These are phyloP conservation scores for Epichloe bromicola DNA, from an alignment of 2,329 filamentous ascomycete species.

Conservation along the genomic window DNA sequence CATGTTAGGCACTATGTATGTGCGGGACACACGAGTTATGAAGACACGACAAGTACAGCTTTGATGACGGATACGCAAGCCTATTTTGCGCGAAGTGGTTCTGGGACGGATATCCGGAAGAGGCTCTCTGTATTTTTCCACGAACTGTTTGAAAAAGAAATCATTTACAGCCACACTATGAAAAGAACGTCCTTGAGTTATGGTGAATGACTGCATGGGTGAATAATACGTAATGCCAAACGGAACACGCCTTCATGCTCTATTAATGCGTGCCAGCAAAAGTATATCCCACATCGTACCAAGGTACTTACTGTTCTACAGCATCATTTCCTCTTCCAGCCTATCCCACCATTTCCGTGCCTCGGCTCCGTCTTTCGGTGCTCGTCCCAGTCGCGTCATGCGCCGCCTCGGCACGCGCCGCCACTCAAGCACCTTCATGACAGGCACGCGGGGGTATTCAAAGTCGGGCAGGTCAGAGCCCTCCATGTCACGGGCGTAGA, in stretches of 20 bases:
- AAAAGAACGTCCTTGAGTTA: no score
- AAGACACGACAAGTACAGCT: neutral
- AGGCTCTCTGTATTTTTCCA: neutral
- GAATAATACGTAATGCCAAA: no score
- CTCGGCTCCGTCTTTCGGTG: conserved; percentile 11
- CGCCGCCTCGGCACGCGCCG: conserved; percentile 13
- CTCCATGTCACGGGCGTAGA: conserved; percentile 5
- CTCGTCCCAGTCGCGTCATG: conserved; percentile 6
- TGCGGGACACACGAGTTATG: neutral
- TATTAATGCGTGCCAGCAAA: neutral
- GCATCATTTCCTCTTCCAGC: conserved; percentile 18
- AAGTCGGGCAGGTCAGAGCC: conserved; percentile 10
- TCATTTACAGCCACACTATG: neutral
- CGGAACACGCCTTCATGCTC: no score
- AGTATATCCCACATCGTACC: neutral
- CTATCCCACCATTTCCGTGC: conserved; percentile 16
- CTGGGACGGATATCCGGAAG: neutral
- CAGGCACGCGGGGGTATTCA: conserved; percentile 12
- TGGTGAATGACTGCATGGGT: no score
- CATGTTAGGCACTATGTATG: neutral
- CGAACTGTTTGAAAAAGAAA: neutral
- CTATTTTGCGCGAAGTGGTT: neutral
- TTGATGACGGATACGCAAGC: neutral
- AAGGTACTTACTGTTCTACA: conserved; percentile 8
- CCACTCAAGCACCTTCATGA: conserved; percentile 14